phyloP scores from a whole-genome alignment of 2,329 filamentous ascomycete genomes.

The Aspergillus viridinutans region DNA sequence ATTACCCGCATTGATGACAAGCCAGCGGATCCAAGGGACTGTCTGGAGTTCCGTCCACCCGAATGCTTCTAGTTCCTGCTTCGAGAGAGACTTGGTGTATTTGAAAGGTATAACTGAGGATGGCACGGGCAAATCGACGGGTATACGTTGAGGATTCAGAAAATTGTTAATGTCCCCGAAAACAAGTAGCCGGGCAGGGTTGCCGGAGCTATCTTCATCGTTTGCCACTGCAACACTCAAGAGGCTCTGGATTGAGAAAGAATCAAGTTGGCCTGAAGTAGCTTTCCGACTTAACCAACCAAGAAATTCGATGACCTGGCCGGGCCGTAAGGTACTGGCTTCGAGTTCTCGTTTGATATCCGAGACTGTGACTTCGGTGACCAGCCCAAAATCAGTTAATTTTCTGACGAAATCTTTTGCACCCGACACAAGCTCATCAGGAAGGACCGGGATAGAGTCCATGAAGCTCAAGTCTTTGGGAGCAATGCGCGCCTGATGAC shows the following conservation, averaged over 20 bases:
- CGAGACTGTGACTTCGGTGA: constrained; percentile 80
- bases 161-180: constrained; percentile 72
- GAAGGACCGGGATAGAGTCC: constrained; percentile 80
- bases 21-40: constrained; percentile 76
- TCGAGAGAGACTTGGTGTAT: constrained; percentile 68
- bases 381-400: constrained; percentile 75
- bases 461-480: constrained; percentile 72
- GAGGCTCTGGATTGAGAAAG: constrained; percentile 61
- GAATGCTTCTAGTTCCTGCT: constrained; percentile 68
- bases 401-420: constrained; percentile 71
- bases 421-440: constrained; percentile 66
- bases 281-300: constrained; percentile 76
- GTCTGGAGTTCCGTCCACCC: constrained; percentile 84
- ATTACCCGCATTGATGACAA: constrained; percentile 64
- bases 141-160: constrained; percentile 72
- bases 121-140: constrained; percentile 74
- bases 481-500: constrained; percentile 72
- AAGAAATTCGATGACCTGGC: constrained; percentile 77
- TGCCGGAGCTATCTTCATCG: constrained; percentile 54
- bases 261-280: constrained; percentile 67
- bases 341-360: constrained; percentile 84
- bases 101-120: constrained; percentile 76
- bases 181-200: constrained; percentile 67
- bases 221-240: constrained; percentile 65
- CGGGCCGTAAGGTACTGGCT: constrained; percentile 71